Percentiles rank a stretch among this genome's conserved stretches.
phyloP scores from a whole-genome alignment of 768 basidiomycete species.

The Suillus cothurnatus region DNA sequence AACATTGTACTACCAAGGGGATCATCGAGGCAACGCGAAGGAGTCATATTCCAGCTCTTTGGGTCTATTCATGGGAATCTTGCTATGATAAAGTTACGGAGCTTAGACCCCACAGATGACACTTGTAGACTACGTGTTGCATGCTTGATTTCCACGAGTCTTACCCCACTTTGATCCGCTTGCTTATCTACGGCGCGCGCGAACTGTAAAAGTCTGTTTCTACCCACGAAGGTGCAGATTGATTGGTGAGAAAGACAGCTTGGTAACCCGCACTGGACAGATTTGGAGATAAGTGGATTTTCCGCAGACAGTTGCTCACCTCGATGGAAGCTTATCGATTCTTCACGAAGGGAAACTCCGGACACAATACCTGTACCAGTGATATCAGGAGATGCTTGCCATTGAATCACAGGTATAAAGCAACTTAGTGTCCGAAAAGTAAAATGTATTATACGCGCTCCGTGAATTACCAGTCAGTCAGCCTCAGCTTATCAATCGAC shows the following conservation, averaged over 20 bases:
- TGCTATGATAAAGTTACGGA: not conserved
- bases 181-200: not conserved
- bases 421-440: not conserved
- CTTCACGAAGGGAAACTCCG: not conserved
- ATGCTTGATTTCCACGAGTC: not conserved
- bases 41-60: not conserved
- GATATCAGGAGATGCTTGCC: not conserved
- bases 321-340: not conserved
- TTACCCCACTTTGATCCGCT: not conserved
- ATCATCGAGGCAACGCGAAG: not conserved
- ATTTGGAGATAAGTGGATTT: not conserved
- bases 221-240: not conserved
- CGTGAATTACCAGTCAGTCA: not conserved
- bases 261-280: not conserved
- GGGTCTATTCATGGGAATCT: not conserved
- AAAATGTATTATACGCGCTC: not conserved
- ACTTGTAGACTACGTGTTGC: not conserved
- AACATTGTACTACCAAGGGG: slow-evolving; percentile 14
- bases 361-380: not conserved
- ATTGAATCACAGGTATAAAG: slow-evolving; percentile 7
- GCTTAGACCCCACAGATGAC: not conserved
- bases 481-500: slow-evolving; percentile 20
- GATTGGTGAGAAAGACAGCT: not conserved
- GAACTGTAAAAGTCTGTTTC: not conserved
- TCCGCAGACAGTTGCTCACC: not conserved